phyloP scores from a whole-genome alignment of 164 flowering plant species.

The Buxus sempervirens region DNA sequence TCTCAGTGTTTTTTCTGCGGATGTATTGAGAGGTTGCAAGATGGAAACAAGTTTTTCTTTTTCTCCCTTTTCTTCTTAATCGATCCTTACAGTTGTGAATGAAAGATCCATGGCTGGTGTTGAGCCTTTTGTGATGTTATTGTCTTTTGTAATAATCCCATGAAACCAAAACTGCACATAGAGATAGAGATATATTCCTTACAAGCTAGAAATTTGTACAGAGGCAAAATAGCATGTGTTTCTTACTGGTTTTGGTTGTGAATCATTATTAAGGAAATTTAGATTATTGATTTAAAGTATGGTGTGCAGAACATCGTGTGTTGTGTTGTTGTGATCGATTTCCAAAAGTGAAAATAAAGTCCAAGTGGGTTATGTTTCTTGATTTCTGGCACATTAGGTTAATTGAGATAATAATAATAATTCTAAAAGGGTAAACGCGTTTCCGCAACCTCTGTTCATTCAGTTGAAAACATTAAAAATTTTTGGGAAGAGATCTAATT shows the following conservation, averaged over 20 bases:
- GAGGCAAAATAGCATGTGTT: constrained; percentile 4
- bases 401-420: no score
- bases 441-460: no score
- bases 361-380: no score
- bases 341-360: no score
- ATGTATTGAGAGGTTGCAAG: neutral
- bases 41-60: neutral
- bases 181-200: constrained; percentile 8
- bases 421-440: no score
- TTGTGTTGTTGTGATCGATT: no score
- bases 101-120: constrained; percentile 5
- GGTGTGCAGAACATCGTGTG: no score
- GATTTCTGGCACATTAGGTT: no score
- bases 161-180: constrained; percentile 10
- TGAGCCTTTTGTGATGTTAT: constrained; percentile 8
- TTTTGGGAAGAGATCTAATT: no score
- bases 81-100: constrained; percentile 1
- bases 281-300: no score
- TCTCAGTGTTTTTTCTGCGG: neutral
- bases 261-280: neutral
- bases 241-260: neutral
- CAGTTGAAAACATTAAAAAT: no score
- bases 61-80: constrained; percentile 6
- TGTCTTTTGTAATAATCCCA: constrained; percentile 14
- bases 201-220: constrained; percentile 18